Percentiles rank a stretch among this genome's conserved stretches.
Conservation (phyloP, 2,329 filamentous ascomycete species). For the Lachnellula arida region DNA sequence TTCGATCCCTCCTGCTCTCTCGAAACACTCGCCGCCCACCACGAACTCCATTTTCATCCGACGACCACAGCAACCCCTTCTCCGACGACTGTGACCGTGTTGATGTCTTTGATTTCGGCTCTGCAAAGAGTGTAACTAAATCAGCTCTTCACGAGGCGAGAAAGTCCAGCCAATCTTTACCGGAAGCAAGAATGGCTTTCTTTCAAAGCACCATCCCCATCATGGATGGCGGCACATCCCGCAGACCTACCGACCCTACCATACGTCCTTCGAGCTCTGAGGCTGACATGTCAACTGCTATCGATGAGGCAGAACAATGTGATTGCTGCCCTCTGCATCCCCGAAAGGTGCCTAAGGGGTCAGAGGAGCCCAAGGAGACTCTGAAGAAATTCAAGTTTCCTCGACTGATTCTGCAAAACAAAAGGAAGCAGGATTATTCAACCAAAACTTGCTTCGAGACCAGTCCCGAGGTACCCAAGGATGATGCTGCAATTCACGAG, state of each 20-base stretch:
- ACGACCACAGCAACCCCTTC: slow-evolving; percentile 14
- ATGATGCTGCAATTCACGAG: slow-evolving; percentile 21
- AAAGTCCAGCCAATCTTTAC: slow-evolving; percentile 4
- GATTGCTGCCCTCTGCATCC: not conserved
- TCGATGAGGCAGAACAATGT: not conserved
- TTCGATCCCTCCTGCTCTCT: slow-evolving; percentile 27
- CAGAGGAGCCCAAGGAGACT: slow-evolving; percentile 3
- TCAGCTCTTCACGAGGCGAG: slow-evolving; percentile 6
- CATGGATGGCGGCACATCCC: slow-evolving; percentile 5
- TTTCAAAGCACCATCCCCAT: not conserved
- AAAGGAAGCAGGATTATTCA: slow-evolving; percentile 11
- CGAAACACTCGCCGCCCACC: slow-evolving; percentile 22
- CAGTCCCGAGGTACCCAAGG: slow-evolving; percentile 12
- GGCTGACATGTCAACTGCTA: slow-evolving; percentile 7
- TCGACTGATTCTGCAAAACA: slow-evolving; percentile 22
- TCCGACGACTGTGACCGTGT: slow-evolving; percentile 6
- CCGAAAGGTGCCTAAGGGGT: not conserved
- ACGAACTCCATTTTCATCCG: slow-evolving; percentile 24
- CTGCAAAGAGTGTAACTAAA: slow-evolving; percentile 20
- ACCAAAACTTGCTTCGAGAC: slow-evolving; percentile 22
- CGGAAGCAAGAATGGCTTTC: not conserved
- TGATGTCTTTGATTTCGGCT: slow-evolving; percentile 19
- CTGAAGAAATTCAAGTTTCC: slow-evolving; percentile 20
- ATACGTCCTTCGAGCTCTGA: slow-evolving; percentile 15
- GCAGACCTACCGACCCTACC: not conserved